Evolutionary conservation across 371 early-diverging fungal species (phyloP), one percentile per base, ranked within the genome.

Genomic region (Chytridiales sp.): DNA sequence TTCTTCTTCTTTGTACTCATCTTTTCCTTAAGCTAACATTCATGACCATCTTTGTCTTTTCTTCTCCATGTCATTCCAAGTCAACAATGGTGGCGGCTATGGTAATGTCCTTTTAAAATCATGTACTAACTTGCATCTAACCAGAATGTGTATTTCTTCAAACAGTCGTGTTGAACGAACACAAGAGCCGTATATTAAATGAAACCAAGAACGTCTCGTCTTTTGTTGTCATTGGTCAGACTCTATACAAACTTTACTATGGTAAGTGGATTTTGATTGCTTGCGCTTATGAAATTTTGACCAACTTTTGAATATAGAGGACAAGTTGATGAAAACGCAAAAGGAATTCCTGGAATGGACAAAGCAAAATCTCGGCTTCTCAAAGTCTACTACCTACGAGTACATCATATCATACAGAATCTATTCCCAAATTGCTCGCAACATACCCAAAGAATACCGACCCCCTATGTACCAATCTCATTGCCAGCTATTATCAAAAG

Each of bases 261-360:
- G 64, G 64, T 57, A 50, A 19, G 41, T 22, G 15, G 15, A 22
- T 50, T 22, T 9, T 27, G 13, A 1, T 15, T 50, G 50, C 30
- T 30, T 30, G 50, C 1, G 24, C 24, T 17, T 15, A 2, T 47
- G 15, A 47, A 24, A 17, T 47, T 47, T 24, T 47, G 15, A 47
- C 24, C n/a, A 24, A 15, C 15, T 21, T 13, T 21, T 56, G 35
- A 30, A 9, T 31, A 15, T 49, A 63, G 63, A 71, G 59, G 73
- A 77, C 64, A 72, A 73, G 57, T 66, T 72, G n/a, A 65, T 75
- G 63, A 75, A 75, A 56, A 77, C 68, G 13, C 75, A 75, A 58
- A 70, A 69, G 43, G 78, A 77, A 60, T 75, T 77, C 60, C 67
- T 77, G 19, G 72, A 73, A 43, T 77, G 78, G 78, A 77, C 78